Evolutionary conservation across 805 yeast genomes (phyloP).

Genomic region (Kodamaea hsintzibuensis): DNA sequence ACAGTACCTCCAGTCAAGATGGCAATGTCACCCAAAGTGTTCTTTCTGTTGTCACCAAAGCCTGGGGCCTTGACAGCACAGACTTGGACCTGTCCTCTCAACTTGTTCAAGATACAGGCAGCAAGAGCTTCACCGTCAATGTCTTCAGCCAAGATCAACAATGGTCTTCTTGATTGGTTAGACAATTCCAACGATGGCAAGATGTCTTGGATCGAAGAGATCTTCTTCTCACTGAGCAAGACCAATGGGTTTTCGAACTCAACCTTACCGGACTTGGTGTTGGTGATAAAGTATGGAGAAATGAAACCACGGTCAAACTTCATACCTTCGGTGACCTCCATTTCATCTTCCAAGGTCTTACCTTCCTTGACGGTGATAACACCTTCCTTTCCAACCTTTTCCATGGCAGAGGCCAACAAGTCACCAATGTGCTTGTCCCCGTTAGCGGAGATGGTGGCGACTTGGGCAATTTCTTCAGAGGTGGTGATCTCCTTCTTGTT

Average conservation of each 20-base stretch:
- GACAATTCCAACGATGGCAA: constrained; percentile 92
- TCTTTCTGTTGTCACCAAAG: constrained; percentile 97
- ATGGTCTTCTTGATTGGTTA: constrained; percentile 89
- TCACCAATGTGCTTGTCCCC: constrained; percentile 93
- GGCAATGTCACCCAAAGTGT: constrained; percentile 93
- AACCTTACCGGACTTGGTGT: constrained; percentile 88
- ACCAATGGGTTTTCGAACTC: constrained; percentile 93
- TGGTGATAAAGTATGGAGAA: constrained; percentile 94
- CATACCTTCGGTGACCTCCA: constrained; percentile 97
- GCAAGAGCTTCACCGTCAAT: constrained; percentile 98
- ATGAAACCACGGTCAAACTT: constrained; percentile 96
- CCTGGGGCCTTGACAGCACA: constrained; percentile 99
- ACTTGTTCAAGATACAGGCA: constrained; percentile 94
- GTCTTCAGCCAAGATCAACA: constrained; percentile 92
- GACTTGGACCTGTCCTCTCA: constrained; percentile 97
- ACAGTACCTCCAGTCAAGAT: constrained; percentile 92
- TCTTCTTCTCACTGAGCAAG: constrained; percentile 87
- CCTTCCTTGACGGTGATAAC: constrained; percentile 98
- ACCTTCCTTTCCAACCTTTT: constrained; percentile 98
- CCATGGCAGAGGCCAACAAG: constrained; percentile 93
- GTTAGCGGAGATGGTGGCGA: constrained; percentile 96
- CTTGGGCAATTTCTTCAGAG: constrained; percentile 94
- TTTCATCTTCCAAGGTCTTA: constrained; percentile 92
- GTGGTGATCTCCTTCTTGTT: constrained; percentile 94
- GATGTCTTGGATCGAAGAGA: constrained; percentile 85